Conservation (phyloP, 139 green algal genomes). For the Chlamydomonas asymmetrica region DNA sequence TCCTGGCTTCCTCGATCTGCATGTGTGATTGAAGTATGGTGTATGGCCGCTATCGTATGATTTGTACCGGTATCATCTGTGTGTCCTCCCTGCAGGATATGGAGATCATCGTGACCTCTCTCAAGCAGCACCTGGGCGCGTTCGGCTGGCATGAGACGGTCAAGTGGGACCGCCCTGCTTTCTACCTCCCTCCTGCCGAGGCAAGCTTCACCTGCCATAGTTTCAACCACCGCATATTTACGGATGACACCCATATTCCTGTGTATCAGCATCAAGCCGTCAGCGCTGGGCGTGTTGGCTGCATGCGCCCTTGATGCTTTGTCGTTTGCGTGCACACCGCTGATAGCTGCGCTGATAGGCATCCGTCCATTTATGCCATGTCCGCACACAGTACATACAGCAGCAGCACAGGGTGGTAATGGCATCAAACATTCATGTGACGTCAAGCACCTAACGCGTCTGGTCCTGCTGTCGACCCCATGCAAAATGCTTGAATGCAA, state of each 20-base stretch:
- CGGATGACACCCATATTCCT: too few relatives aligned
- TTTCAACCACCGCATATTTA: too few relatives aligned
- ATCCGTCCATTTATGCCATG: not conserved
- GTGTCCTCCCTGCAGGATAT: constrained; percentile 27
- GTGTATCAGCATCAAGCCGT: too few relatives aligned
- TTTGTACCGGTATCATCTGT: not conserved
- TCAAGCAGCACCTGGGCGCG: constrained; percentile 52
- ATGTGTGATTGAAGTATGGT: too few relatives aligned
- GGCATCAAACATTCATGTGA: not conserved
- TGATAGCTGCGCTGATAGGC: not conserved
- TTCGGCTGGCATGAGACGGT: constrained; percentile 59
- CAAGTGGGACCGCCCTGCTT: constrained; percentile 19
- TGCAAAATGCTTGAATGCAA: not conserved
- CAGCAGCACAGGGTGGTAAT: not conserved
- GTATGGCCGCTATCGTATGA: too few relatives aligned
- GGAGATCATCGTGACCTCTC: constrained; percentile 39
- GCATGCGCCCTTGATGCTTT: too few relatives aligned
- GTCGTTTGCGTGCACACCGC: too few relatives aligned
- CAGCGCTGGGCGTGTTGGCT: not conserved
- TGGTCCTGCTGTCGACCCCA: not conserved
- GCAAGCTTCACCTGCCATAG: too few relatives aligned
- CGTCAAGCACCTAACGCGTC: not conserved
- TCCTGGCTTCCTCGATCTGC: too few relatives aligned
- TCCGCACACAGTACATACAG: not conserved
- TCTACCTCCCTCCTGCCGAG: constrained; percentile 37